Percentiles rank a stretch among this genome's conserved stretches.
These are phyloP conservation scores for Parmelia sp. DNA, from an alignment of 495 filamentous ascomycete species.

Conservation along the genomic window DNA sequence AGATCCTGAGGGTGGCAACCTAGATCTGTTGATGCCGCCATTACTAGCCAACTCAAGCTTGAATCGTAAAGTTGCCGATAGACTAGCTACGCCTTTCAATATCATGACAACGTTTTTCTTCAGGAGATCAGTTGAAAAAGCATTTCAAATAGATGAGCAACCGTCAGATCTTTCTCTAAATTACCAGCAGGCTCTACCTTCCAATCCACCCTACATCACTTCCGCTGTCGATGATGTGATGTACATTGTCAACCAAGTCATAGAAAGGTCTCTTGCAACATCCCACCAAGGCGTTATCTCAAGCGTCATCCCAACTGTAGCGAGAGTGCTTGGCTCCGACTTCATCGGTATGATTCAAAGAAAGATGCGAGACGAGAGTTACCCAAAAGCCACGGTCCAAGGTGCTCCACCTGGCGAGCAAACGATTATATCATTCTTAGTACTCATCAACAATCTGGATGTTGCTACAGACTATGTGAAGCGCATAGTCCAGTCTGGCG, in stretches of 20 bases:
- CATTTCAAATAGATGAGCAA: conserved; percentile 96
- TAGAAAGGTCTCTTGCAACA: conserved; percentile 78
- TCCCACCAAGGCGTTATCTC: conserved; percentile 69
- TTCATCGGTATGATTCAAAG: conserved; percentile 96
- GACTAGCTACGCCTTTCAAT: conserved; percentile 73
- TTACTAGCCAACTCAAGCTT: conserved; percentile 71
- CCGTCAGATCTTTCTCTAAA: conserved; percentile 72
- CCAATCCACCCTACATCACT: conserved; percentile 84
- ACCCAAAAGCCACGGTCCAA: conserved; percentile 67
- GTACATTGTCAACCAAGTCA: conserved; percentile 93
- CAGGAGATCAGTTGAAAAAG: conserved; percentile 89
- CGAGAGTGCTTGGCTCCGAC: conserved; percentile 80
- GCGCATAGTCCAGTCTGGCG: conserved; percentile 68
- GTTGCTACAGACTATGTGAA: conserved; percentile 80
- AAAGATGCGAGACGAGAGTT: conserved; percentile 93
- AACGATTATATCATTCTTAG: conserved; percentile 74
- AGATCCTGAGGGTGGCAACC: conserved; percentile 26
- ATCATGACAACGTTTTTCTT: conserved; percentile 91
- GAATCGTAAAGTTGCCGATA: conserved; percentile 63
- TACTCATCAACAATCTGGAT: conserved; percentile 93
- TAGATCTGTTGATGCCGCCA: conserved; percentile 52
- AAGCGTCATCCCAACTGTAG: conserved; percentile 71
- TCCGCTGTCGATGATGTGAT: conserved; percentile 97
- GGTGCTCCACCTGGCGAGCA: conserved; percentile 78
- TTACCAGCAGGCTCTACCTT: conserved; percentile 54